Evolutionary conservation across 73 alveolate species (phyloP).

Genomic region (Tetrahymena elliotti): DNA sequence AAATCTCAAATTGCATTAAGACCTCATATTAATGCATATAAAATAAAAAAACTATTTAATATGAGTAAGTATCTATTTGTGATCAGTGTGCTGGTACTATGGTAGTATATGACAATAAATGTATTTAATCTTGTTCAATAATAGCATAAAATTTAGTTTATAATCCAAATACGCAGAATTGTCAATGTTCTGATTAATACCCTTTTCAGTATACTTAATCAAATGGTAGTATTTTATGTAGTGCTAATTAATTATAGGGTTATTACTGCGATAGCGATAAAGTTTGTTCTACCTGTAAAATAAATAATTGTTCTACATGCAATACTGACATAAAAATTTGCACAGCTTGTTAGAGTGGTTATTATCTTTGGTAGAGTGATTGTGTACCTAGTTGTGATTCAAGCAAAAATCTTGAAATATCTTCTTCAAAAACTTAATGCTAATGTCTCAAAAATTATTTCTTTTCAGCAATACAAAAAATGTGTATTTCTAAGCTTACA

Average conservation of each 20-base stretch:
- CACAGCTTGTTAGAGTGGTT: not conserved
- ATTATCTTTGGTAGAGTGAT: not conserved
- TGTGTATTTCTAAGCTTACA: not conserved
- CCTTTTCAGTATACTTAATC: not conserved
- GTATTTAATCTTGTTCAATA: not conserved
- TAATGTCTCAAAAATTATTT: not conserved
- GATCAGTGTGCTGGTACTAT: not conserved
- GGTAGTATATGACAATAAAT: not conserved
- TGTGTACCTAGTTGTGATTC: not conserved
- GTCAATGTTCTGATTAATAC: not conserved
- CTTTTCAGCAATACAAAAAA: not conserved
- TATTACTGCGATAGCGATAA: not conserved
- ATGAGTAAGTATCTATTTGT: not conserved
- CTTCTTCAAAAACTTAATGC: not conserved
- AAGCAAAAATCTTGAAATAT: not conserved
- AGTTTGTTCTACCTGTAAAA: not conserved
- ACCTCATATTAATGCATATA: not conserved
- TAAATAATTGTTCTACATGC: not conserved
- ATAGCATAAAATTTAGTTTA: not conserved
- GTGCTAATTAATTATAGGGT: not conserved
- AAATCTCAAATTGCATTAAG: not conserved
- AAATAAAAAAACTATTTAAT: not conserved
- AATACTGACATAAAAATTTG: not conserved
- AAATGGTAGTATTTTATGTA: not conserved
- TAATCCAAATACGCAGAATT: not conserved